Conservation (phyloP, 768 basidiomycete genomes). For the Solioccasus polychromus region DNA sequence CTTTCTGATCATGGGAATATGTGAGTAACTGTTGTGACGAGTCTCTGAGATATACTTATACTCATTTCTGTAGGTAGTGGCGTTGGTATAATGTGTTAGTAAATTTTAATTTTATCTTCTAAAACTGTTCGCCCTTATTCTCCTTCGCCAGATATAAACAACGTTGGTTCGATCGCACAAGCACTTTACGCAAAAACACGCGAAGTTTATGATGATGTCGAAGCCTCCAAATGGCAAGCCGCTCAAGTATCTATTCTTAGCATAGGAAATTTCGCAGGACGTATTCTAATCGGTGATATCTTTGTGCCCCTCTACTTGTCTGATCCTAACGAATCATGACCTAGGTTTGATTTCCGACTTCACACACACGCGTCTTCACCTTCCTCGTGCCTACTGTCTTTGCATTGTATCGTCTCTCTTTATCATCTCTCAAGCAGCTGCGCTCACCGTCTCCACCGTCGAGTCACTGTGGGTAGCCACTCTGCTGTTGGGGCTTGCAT, state of each 20-base stretch:
- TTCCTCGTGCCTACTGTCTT: slow-evolving; percentile 71
- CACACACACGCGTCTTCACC: slow-evolving; percentile 48
- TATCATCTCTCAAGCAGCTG: slow-evolving; percentile 67
- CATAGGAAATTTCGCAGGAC: slow-evolving; percentile 75
- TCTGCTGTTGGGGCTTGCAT: slow-evolving; percentile 42
- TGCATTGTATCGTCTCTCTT: slow-evolving; percentile 64
- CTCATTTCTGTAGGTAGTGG: slow-evolving; percentile 53
- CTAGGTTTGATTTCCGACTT: slow-evolving; percentile 71
- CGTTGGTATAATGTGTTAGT: slow-evolving; percentile 73
- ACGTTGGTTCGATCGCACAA: slow-evolving; percentile 78
- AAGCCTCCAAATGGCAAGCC: slow-evolving; percentile 74
- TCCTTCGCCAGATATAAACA: slow-evolving; percentile 65
- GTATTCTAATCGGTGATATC: slow-evolving; percentile 65
- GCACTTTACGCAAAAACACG: slow-evolving; percentile 61
- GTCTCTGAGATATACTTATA: not conserved
- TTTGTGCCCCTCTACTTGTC: not conserved
- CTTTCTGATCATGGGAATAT: slow-evolving; percentile 49
- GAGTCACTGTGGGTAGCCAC: slow-evolving; percentile 57
- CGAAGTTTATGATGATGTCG: slow-evolving; percentile 59
- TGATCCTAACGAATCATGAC: not conserved
- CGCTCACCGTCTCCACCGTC: slow-evolving; percentile 54
- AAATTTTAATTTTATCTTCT: not conserved
- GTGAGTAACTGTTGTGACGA: slow-evolving; percentile 37
- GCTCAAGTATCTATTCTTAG: slow-evolving; percentile 82
- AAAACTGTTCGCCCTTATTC: not conserved